Conservation (phyloP, 225 moss, liverwort and hornwort species). For the Marchantia polymorpha region DNA sequence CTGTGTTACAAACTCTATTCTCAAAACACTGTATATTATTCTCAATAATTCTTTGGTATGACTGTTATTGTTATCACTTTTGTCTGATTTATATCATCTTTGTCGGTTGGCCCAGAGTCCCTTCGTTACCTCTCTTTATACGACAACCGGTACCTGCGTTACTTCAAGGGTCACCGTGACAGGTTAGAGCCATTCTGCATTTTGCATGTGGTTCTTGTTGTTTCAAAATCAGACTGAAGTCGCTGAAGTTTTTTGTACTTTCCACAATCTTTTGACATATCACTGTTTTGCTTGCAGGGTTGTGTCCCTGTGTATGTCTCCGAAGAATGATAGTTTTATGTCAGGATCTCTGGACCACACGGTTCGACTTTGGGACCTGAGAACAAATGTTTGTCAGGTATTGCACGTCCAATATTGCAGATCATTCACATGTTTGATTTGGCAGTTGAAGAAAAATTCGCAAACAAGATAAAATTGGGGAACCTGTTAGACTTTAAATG, state of each 20-base stretch:
- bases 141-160: constrained; percentile 96
- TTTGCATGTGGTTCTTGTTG: too few relatives aligned
- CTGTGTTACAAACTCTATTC: background rate
- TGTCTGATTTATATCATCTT: background rate
- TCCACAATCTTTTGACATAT: too few relatives aligned
- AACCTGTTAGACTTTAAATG: too few relatives aligned
- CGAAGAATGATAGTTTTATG: constrained; percentile 98
- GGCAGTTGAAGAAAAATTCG: too few relatives aligned
- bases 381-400: constrained; percentile 95
- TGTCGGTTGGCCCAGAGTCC: constrained; percentile 61
- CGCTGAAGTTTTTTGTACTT: background rate
- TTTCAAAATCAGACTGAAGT: too few relatives aligned
- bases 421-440: too few relatives aligned
- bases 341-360: constrained; percentile 96
- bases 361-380: constrained; percentile 91
- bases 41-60: background rate
- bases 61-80: background rate
- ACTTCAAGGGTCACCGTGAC: constrained; percentile 99
- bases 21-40: background rate
- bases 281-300: constrained; percentile 56
- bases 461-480: too few relatives aligned
- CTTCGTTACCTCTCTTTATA: constrained; percentile 87
- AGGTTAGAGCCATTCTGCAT: constrained; percentile 44
- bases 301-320: constrained; percentile 98
- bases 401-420: background rate